phyloP scores from a whole-genome alignment of 139 green algal genomes.

The Chlorokybus atmophyticus region DNA sequence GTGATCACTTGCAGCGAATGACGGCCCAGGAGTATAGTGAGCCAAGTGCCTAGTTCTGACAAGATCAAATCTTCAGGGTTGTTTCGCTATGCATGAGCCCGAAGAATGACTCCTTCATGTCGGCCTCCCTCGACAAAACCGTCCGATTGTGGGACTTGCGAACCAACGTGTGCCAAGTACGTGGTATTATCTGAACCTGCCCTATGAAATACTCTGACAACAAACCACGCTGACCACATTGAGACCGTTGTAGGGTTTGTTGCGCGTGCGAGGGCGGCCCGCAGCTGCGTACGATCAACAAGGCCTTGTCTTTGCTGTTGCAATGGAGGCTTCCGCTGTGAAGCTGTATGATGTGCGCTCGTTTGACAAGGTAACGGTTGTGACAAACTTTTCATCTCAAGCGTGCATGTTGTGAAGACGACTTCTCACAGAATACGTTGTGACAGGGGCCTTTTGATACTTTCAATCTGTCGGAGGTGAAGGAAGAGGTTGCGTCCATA shows the following conservation, averaged over 20 bases:
- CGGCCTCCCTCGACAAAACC: slow-evolving; percentile 41
- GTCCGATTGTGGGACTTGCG: slow-evolving; percentile 83
- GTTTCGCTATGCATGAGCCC: slow-evolving; percentile 61
- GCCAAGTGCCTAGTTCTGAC: too few species aligned
- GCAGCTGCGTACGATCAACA: slow-evolving; percentile 35
- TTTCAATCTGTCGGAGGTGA: slow-evolving; percentile 41
- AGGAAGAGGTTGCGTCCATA: slow-evolving; percentile 30
- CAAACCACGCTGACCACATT: too few species aligned
- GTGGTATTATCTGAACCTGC: too few species aligned
- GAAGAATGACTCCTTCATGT: slow-evolving; percentile 70
- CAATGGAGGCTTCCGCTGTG: slow-evolving; percentile 24
- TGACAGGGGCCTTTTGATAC: slow-evolving; percentile 61
- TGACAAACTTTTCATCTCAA: background rate
- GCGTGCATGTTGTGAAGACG: background rate
- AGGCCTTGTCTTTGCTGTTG: slow-evolving; percentile 80
- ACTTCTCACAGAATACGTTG: background rate
- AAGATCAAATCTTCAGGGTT: too few species aligned
- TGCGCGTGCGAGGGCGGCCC: slow-evolving; percentile 9
- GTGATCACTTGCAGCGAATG: too few species aligned
- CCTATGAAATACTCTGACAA: too few species aligned
- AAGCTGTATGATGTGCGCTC: slow-evolving; percentile 65
- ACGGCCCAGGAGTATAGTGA: too few species aligned
- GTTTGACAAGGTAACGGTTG: slow-evolving; percentile 39
- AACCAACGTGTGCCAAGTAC: slow-evolving; percentile 48
- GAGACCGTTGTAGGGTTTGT: slow-evolving; percentile 45